Percentiles rank a stretch among this genome's conserved stretches.
phyloP scores from a whole-genome alignment of 176 grass and related monocot genomes.

The maize (Zea mays) region DNA sequence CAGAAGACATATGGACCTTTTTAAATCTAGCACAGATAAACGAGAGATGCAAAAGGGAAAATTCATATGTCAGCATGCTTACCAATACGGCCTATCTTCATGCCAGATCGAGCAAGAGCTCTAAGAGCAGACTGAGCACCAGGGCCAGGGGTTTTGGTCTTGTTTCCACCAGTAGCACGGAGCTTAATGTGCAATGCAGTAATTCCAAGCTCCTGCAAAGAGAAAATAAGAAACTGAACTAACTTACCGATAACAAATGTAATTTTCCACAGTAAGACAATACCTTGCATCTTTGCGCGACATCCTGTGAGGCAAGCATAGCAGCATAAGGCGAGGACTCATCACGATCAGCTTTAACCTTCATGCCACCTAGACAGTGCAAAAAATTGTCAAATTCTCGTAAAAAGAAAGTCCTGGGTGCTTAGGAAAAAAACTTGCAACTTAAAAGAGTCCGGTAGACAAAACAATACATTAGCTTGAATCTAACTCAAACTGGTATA shows the following conservation, averaged over 20 bases:
- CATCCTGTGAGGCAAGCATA: constrained; percentile 76
- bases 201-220: constrained; percentile 46
- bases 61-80: background rate
- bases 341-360: constrained; percentile 67
- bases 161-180: constrained; percentile 60
- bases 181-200: constrained; percentile 60
- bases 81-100: constrained; percentile 72
- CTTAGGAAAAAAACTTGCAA: background rate
- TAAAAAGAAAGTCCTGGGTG: background rate
- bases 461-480: background rate
- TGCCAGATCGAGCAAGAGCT: constrained; percentile 53
- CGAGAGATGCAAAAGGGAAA: background rate
- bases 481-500: background rate
- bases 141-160: constrained; percentile 51
- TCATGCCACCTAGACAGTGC: constrained; percentile 46
- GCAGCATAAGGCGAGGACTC: constrained; percentile 66
- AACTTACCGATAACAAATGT: background rate
- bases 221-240: background rate
- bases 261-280: background rate
- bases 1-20: background rate
- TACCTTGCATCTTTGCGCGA: constrained; percentile 65
- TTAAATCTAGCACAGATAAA: background rate
- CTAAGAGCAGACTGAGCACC: constrained; percentile 55
- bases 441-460: background rate
- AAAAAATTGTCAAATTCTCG: background rate